Evolutionary conservation across 1,139 yeast genomes (phyloP).

Genomic region (Sugiyamaella sp.): DNA sequence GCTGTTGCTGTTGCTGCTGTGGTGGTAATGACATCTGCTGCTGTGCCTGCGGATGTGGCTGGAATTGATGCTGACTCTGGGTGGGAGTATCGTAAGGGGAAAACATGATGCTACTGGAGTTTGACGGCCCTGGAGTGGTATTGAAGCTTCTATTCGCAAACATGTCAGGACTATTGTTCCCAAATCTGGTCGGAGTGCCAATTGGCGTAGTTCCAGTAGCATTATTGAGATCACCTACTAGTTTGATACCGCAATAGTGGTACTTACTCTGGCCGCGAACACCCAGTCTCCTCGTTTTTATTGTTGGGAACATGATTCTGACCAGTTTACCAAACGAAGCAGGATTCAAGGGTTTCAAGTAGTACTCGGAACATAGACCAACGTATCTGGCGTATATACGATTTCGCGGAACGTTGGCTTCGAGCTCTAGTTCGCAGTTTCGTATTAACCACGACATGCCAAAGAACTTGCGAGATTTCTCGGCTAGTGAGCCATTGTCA

Average conservation of each 20-base stretch:
- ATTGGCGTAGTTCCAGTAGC: constrained; percentile 37
- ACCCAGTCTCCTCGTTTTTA: constrained; percentile 84
- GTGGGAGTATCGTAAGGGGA: constrained; percentile 19
- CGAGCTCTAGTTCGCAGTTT: constrained; percentile 63
- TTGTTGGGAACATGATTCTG: constrained; percentile 67
- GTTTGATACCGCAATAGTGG: constrained; percentile 83
- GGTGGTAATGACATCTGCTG: constrained; percentile 1
- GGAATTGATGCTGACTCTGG: constrained; percentile 4
- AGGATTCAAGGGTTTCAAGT: constrained; percentile 73
- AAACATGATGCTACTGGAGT: not conserved
- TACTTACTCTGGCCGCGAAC: constrained; percentile 88
- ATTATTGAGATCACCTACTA: constrained; percentile 53
- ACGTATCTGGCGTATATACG: constrained; percentile 81
- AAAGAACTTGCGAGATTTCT: constrained; percentile 72
- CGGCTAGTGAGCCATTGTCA: constrained; percentile 52
- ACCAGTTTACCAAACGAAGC: constrained; percentile 89
- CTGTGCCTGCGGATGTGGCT: constrained; percentile 1
- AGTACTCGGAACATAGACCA: constrained; percentile 66
- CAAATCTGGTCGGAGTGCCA: constrained; percentile 36
- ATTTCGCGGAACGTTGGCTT: constrained; percentile 82
- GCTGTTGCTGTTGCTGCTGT: constrained; percentile 4
- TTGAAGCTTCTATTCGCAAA: constrained; percentile 11
- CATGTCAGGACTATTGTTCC: constrained; percentile 31
- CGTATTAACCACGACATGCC: constrained; percentile 81
- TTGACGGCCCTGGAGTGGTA: constrained; percentile 3